These are phyloP conservation scores for Atkinsonella texensis DNA, from an alignment of 2,329 filamentous ascomycete species.

Conservation along the genomic window DNA sequence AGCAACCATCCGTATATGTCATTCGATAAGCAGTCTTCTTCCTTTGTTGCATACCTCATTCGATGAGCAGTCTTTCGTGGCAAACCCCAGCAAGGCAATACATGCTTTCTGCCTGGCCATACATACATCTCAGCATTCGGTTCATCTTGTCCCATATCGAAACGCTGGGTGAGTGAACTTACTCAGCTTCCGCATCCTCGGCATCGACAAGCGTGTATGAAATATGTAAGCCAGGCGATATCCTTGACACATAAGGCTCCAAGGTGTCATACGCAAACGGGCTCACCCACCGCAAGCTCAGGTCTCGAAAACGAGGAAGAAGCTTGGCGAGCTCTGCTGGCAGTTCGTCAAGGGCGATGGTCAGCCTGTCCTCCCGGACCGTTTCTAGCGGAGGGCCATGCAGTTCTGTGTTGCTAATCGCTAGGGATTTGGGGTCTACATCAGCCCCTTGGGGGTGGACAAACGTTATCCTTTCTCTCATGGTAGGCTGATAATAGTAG, in stretches of 20 bases:
- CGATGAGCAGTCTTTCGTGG: constrained; percentile 39
- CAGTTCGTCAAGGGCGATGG: constrained; percentile 61
- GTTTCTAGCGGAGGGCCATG: constrained; percentile 46
- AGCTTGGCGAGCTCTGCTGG: constrained; percentile 52
- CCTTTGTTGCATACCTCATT: constrained; percentile 13
- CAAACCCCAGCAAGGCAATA: constrained; percentile 46
- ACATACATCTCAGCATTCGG: not conserved
- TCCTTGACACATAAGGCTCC: constrained; percentile 60
- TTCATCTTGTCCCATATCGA: not conserved
- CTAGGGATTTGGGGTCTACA: constrained; percentile 52
- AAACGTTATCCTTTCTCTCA: constrained; percentile 74
- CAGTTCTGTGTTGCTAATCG: constrained; percentile 43
- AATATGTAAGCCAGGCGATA: constrained; percentile 72
- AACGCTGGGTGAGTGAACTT: not conserved
- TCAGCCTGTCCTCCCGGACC: constrained; percentile 69
- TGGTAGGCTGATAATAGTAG: constrained; percentile 27
- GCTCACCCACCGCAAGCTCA: constrained; percentile 73
- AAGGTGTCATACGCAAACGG: constrained; percentile 42
- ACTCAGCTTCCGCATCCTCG: constrained; percentile 13
- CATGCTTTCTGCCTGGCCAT: constrained; percentile 33
- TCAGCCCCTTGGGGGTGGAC: constrained; percentile 52
- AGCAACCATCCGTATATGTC: not conserved
- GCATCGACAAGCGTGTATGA: constrained; percentile 50
- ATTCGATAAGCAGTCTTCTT: not conserved
- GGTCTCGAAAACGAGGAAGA: constrained; percentile 52